A percentile compares a stretch with the other conserved stretches of the same genome.
phyloP scores from a whole-genome alignment of 805 yeast genomes.

The Candida krabiensis region DNA sequence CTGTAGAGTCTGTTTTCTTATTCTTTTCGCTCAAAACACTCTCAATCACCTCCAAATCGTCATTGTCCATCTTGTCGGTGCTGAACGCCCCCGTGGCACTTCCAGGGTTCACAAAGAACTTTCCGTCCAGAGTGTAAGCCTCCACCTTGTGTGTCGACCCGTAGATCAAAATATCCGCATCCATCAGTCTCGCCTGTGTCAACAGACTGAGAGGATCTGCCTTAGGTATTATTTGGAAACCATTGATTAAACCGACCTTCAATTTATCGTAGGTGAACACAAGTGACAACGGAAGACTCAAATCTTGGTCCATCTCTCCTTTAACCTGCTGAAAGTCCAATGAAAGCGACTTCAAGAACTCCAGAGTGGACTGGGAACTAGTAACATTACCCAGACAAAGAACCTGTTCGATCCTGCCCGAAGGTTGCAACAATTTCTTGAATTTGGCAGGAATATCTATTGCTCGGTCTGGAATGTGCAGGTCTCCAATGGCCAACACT shows the following conservation, averaged over 20 bases:
- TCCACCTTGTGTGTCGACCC: constrained; percentile 94
- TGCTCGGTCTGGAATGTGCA: constrained; percentile 87
- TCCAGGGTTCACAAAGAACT: constrained; percentile 95
- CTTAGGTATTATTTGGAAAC: constrained; percentile 79
- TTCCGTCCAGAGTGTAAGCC: constrained; percentile 89
- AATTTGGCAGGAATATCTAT: constrained; percentile 63
- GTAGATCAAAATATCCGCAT: constrained; percentile 87
- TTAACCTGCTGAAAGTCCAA: constrained; percentile 72
- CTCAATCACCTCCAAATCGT: constrained; percentile 43
- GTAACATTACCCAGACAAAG: constrained; percentile 83
- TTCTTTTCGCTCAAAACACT: constrained; percentile 28
- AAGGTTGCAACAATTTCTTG: constrained; percentile 70
- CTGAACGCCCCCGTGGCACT: constrained; percentile 91
- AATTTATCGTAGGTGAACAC: constrained; percentile 69
- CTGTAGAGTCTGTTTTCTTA: constrained; percentile 8
- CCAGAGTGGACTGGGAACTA: constrained; percentile 59
- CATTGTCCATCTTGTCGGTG: constrained; percentile 60
- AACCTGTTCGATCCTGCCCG: constrained; percentile 80
- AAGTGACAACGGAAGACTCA: constrained; percentile 57
- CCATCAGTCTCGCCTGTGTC: constrained; percentile 83
- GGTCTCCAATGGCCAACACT: constrained; percentile 81
- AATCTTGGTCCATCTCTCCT: constrained; percentile 74
- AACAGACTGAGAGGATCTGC: constrained; percentile 83
- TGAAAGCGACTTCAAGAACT: constrained; percentile 66
- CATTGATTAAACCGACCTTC: constrained; percentile 81